phyloP scores from a whole-genome alignment of 78 protist species.

The Mastigamoeba balamuthi region DNA sequence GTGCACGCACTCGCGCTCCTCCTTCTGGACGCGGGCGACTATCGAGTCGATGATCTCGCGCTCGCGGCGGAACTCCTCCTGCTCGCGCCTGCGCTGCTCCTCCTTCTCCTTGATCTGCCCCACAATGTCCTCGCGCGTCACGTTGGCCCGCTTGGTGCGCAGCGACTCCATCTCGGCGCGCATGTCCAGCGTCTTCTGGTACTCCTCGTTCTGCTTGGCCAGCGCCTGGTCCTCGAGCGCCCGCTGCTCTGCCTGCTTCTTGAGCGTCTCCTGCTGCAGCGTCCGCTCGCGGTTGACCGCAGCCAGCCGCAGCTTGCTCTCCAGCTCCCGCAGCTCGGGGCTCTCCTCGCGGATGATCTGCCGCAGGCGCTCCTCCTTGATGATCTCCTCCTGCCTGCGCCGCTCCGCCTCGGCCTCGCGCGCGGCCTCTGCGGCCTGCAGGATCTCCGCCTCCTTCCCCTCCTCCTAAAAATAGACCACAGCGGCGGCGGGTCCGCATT shows the following conservation, averaged over 20 bases:
- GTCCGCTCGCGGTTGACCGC: background rate
- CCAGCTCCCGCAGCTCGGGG: background rate
- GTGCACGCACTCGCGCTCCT: too few species aligned
- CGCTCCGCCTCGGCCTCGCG: background rate
- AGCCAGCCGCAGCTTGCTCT: background rate
- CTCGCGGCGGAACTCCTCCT: background rate
- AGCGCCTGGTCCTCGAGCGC: too few species aligned
- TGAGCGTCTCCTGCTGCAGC: background rate
- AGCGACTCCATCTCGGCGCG: background rate
- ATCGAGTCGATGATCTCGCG: background rate
- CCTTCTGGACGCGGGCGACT: background rate
- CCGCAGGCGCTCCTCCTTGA: background rate
- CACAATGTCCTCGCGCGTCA: background rate
- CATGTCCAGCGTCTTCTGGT: background rate
- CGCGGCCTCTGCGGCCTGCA: too few species aligned
- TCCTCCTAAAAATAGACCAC: too few species aligned
- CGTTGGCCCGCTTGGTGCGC: too few species aligned
- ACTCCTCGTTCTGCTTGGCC: background rate
- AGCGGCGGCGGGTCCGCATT: too few species aligned
- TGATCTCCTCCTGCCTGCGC: background rate
- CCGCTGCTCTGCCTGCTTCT: background rate
- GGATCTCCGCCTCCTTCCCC: too few species aligned
- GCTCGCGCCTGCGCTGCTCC: background rate
- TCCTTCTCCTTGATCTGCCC: background rate
- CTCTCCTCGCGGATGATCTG: background rate